Conservation (phyloP, 2,329 filamentous ascomycete species). For the Pseudophaeomoniella oleicola region DNA sequence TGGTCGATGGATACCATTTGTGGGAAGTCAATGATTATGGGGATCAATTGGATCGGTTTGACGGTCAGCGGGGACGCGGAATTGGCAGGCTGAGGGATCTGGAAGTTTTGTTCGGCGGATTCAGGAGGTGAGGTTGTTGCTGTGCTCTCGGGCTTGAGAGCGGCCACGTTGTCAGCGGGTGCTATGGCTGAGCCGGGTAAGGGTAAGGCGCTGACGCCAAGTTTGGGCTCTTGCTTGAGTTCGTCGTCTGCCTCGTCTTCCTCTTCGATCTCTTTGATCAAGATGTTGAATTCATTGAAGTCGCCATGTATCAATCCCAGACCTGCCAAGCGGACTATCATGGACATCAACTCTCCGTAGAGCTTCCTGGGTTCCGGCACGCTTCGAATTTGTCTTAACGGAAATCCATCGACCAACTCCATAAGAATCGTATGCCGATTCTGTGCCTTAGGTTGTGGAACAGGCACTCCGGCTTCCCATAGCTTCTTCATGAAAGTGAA, state of each 20-base stretch:
- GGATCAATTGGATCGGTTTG: constrained; percentile 42
- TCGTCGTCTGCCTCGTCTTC: constrained; percentile 1
- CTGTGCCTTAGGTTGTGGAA: constrained; percentile 76
- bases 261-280: constrained; percentile 60
- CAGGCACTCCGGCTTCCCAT: constrained; percentile 68
- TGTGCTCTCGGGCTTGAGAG: neutral
- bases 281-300: constrained; percentile 98
- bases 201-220: neutral
- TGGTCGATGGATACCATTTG: constrained; percentile 97
- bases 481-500: constrained; percentile 88
- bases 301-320: constrained; percentile 92
- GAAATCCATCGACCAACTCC: constrained; percentile 83
- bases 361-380: constrained; percentile 73
- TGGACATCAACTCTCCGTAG: constrained; percentile 78
- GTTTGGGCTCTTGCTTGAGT: neutral
- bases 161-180: neutral
- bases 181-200: neutral
- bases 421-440: constrained; percentile 94
- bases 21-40: constrained; percentile 91
- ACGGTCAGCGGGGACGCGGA: constrained; percentile 5
- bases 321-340: constrained; percentile 70
- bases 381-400: constrained; percentile 71
- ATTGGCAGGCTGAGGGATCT: neutral
- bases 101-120: constrained; percentile 5
- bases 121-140: constrained; percentile 5